phyloP scores from a whole-genome alignment of 2,329 filamentous ascomycete genomes.

The Acrocalymma vagum region DNA sequence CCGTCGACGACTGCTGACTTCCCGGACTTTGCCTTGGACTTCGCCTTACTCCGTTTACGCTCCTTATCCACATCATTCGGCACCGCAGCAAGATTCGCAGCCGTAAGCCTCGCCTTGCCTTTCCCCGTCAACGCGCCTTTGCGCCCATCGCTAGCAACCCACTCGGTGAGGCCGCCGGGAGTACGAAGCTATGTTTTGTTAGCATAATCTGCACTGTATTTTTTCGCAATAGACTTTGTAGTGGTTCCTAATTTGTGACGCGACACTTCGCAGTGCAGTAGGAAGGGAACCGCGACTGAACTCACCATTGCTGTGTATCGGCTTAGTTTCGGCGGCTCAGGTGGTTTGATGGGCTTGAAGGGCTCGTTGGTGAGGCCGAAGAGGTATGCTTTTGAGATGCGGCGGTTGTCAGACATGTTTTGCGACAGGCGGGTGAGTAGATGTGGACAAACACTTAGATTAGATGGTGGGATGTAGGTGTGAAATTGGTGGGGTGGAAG shows the following conservation, averaged over 20 bases:
- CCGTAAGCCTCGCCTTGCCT: conserved; percentile 22
- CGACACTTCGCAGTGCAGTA: too few relatives aligned
- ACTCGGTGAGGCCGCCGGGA: conserved; percentile 39
- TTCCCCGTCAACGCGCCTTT: conserved; percentile 30
- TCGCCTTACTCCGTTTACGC: conserved; percentile 9
- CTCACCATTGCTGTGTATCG: conserved; percentile 10
- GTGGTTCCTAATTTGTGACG: conserved; percentile 19
- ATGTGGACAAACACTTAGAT: too few relatives aligned
- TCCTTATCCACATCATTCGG: too few relatives aligned
- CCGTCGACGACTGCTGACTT: neutral
- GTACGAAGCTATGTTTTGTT: conserved; percentile 20
- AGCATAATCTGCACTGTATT: neutral
- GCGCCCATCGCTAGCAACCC: conserved; percentile 44
- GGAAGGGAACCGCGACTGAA: too few relatives aligned
- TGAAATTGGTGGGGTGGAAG: neutral
- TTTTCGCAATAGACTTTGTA: rapidly evolving
- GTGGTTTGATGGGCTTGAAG: conserved; percentile 31
- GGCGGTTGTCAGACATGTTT: conserved; percentile 25
- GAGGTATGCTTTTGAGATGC: conserved; percentile 36
- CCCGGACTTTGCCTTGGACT: conserved; percentile 6
- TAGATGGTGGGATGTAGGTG: neutral
- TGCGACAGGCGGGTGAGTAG: neutral
- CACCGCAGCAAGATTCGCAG: conserved; percentile 19
- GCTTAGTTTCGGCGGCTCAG: conserved; percentile 13
- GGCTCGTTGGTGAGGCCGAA: conserved; percentile 40